Evolutionary conservation across 1,139 yeast species (phyloP).

Genomic region (Zygosaccharomyces sapae): DNA sequence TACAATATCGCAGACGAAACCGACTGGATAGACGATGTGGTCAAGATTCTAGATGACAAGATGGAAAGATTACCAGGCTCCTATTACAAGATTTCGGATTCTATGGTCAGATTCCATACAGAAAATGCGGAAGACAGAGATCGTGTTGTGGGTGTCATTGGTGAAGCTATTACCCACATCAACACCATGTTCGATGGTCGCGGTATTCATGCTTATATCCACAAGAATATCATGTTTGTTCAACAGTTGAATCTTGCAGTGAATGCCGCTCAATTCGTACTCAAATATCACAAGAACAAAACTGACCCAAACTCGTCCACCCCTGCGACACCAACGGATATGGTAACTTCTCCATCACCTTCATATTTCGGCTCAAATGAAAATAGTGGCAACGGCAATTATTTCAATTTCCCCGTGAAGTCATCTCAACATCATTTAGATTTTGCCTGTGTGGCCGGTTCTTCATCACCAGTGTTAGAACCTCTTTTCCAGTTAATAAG

Average conservation of each 20-base stretch:
- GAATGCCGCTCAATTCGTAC: slow-evolving; percentile 48
- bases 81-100: slow-evolving; percentile 65
- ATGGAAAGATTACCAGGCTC: slow-evolving; percentile 81
- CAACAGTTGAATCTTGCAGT: slow-evolving; percentile 53
- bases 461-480: slow-evolving; percentile 66
- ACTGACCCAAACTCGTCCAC: slow-evolving; percentile 8
- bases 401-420: slow-evolving; percentile 17
- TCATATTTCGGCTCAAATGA: background rate
- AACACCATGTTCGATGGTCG: slow-evolving; percentile 65
- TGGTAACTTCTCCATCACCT: slow-evolving; percentile 8
- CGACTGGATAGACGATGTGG: slow-evolving; percentile 56
- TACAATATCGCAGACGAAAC: slow-evolving; percentile 53
- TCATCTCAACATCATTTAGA: slow-evolving; percentile 26
- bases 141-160: slow-evolving; percentile 64
- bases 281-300: slow-evolving; percentile 33
- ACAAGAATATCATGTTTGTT: slow-evolving; percentile 64
- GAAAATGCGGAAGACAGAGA: slow-evolving; percentile 67
- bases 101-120: slow-evolving; percentile 70
- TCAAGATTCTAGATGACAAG: slow-evolving; percentile 58
- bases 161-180: slow-evolving; percentile 81
- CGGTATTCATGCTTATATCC: slow-evolving; percentile 74
- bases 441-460: slow-evolving; percentile 56
- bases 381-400: slow-evolving; percentile 7
- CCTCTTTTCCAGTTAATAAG: slow-evolving; percentile 62
- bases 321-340: slow-evolving; percentile 14